These are phyloP conservation scores for Chiua virens DNA, from an alignment of 768 basidiomycete species.

Conservation along the genomic window DNA sequence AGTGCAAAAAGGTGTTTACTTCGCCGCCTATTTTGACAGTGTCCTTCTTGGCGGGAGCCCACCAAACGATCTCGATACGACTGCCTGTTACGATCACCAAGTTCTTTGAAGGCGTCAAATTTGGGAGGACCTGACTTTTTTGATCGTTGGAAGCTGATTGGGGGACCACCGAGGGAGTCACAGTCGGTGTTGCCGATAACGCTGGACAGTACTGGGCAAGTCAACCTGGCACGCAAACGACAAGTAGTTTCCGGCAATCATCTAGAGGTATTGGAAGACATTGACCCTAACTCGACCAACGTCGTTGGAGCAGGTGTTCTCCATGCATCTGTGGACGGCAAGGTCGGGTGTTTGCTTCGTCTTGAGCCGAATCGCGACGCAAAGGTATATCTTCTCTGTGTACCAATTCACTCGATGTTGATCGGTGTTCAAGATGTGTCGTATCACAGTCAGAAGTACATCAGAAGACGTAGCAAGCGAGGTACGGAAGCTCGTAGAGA, in stretches of 20 bases:
- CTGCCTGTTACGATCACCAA: conserved; percentile 88
- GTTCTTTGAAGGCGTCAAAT: conserved; percentile 91
- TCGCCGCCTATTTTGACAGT: conserved; percentile 77
- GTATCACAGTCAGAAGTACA: conserved; percentile 91
- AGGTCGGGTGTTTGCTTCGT: conserved; percentile 92
- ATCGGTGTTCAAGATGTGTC: conserved; percentile 59
- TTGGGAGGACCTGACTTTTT: conserved; percentile 89
- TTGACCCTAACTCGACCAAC: conserved; percentile 95
- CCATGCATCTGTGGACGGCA: conserved; percentile 87
- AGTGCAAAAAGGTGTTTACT: conserved; percentile 88
- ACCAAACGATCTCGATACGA: conserved; percentile 80
- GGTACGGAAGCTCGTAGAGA: conserved; percentile 55
- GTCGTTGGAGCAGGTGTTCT: conserved; percentile 94
- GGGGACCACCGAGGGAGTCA: conserved; percentile 90
- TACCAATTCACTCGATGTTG: background rate
- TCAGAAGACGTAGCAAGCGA: conserved; percentile 85
- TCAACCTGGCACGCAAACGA: conserved; percentile 72
- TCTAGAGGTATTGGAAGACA: conserved; percentile 73
- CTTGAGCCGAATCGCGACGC: conserved; percentile 95
- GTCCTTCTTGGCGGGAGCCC: conserved; percentile 90
- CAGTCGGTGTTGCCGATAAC: conserved; percentile 84
- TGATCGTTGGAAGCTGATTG: conserved; percentile 97
- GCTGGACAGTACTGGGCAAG: conserved; percentile 62
- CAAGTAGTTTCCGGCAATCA: conserved; percentile 78
- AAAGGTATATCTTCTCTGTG: conserved; percentile 55